phyloP scores from a whole-genome alignment of 169 alveolate genomes.

The Plasmodium billcollinsi region DNA sequence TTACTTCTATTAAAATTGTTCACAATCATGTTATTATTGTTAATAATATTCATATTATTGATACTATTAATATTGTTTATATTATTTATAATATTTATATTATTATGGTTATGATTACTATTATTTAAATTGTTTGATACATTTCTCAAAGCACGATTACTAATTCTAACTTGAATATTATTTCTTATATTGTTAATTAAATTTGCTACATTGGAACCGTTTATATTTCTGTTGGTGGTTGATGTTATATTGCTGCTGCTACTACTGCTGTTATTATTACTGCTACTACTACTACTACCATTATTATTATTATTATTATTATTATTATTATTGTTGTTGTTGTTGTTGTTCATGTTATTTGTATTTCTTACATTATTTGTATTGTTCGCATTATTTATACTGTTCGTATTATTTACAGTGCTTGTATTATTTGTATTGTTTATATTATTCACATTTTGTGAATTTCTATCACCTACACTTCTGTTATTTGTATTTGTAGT shows the following conservation, averaged over 20 bases:
- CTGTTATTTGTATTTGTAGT: slow-evolving; percentile 1
- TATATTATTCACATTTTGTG: no score
- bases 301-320: not conserved
- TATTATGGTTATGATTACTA: not conserved
- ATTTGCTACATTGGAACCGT: slow-evolving; percentile 10
- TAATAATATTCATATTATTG: slow-evolving; percentile 4
- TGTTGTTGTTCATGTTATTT: not conserved
- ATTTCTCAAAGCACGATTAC: slow-evolving; percentile 26
- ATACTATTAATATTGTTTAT: not conserved
- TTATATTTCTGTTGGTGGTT: not conserved
- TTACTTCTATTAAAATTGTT: slow-evolving; percentile 4
- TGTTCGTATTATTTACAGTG: not conserved
- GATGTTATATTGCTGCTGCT: slow-evolving; percentile 6
- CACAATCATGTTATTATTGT: not conserved
- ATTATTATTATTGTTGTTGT: not conserved
- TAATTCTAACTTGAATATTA: slow-evolving; percentile 41
- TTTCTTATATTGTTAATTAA: slow-evolving; percentile 21
- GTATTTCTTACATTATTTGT: not conserved
- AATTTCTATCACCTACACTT: not conserved
- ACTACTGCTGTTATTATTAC: no score
- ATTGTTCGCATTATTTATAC: not conserved
- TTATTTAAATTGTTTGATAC: slow-evolving; percentile 7
- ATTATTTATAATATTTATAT: not conserved
- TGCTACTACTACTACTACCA: no score
- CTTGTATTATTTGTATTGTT: slow-evolving; percentile 11